These are phyloP conservation scores for Noccaea caerulescens DNA, from an alignment of 345 rosid species.

Conservation along the genomic window DNA sequence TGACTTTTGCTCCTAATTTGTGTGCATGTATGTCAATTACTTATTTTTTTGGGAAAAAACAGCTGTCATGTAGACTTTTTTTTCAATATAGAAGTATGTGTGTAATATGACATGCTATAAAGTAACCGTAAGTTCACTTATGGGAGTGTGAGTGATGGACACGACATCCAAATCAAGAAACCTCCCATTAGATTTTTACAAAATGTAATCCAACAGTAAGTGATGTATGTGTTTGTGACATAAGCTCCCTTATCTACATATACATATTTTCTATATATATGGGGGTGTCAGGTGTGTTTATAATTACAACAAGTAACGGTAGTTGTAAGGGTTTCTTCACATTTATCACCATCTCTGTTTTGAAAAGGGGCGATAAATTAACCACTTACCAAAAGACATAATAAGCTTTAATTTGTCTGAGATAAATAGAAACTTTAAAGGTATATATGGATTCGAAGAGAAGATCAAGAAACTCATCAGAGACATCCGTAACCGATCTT, in stretches of 20 bases:
- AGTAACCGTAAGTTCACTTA: conserved; percentile 29
- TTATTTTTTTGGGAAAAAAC: not conserved
- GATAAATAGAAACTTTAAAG: not conserved
- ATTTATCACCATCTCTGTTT: conserved; percentile 31
- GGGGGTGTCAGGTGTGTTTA: conserved; percentile 8
- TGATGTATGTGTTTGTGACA: conserved; percentile 20
- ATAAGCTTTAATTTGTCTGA: not conserved
- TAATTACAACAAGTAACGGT: conserved; percentile 13
- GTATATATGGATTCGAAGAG: conserved; percentile 13
- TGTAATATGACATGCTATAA: conserved; percentile 28
- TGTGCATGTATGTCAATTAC: not conserved
- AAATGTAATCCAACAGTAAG: conserved; percentile 14
- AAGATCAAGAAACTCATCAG: not conserved
- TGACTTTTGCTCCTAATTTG: conserved; percentile 34
- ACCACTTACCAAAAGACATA: conserved; percentile 13
- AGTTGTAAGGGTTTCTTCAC: conserved; percentile 24
- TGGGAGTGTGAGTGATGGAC: conserved; percentile 34
- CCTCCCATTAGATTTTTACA: not conserved
- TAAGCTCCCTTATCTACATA: conserved; percentile 8
- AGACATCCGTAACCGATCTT: not conserved
- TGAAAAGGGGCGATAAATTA: not conserved
- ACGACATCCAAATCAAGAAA: conserved; percentile 37
- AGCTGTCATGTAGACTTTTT: conserved; percentile 22
- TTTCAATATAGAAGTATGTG: conserved; percentile 13
- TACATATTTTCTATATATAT: conserved; percentile 25